Percentiles rank a stretch among this genome's conserved stretches.
Evolutionary conservation across 2,329 filamentous ascomycete genomes (phyloP).

Genomic region (Colletotrichum australisinense): DNA sequence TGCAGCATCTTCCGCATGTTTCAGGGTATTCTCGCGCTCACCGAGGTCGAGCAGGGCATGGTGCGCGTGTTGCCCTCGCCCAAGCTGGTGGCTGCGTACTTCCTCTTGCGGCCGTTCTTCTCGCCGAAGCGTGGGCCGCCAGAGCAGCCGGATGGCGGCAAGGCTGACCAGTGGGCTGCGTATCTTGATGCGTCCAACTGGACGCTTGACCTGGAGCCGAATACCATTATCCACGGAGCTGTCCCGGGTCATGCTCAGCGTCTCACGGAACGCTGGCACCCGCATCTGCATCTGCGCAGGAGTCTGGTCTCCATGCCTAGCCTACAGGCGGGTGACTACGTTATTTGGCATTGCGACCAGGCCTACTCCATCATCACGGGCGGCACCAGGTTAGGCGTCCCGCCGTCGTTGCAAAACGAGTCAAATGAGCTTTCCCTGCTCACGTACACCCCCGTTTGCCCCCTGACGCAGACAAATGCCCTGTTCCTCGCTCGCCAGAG

Average conservation of each 20-base stretch:
- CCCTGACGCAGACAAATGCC: conserved; percentile 56
- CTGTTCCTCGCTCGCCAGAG: conserved; percentile 55
- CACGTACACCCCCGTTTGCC: conserved; percentile 66
- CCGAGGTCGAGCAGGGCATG: conserved; percentile 59
- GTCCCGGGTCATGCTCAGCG: conserved; percentile 69
- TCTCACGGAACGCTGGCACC: conserved; percentile 68
- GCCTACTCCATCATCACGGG: conserved; percentile 65
- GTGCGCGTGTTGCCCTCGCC: conserved; percentile 60
- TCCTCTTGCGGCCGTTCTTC: conserved; percentile 61
- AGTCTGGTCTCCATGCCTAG: conserved; percentile 67
- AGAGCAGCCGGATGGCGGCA: conserved; percentile 37
- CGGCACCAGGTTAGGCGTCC: conserved; percentile 46
- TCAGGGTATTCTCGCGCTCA: conserved; percentile 81
- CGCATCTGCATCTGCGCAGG: conserved; percentile 63
- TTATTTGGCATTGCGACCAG: conserved; percentile 69
- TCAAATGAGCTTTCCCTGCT: conserved; percentile 58
- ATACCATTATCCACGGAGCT: conserved; percentile 68
- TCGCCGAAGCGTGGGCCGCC: conserved; percentile 45
- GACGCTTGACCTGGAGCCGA: conserved; percentile 59
- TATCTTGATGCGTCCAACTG: conserved; percentile 58
- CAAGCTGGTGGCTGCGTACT: conserved; percentile 60
- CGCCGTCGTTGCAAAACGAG: conserved; percentile 33
- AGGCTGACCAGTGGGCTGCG: conserved; percentile 55
- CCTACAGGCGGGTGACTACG: conserved; percentile 66
- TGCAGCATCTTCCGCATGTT: conserved; percentile 83